Base-by-base conservation (phyloP, 345 rosid genomes). In the Eucalyptus microcorys region DNA sequence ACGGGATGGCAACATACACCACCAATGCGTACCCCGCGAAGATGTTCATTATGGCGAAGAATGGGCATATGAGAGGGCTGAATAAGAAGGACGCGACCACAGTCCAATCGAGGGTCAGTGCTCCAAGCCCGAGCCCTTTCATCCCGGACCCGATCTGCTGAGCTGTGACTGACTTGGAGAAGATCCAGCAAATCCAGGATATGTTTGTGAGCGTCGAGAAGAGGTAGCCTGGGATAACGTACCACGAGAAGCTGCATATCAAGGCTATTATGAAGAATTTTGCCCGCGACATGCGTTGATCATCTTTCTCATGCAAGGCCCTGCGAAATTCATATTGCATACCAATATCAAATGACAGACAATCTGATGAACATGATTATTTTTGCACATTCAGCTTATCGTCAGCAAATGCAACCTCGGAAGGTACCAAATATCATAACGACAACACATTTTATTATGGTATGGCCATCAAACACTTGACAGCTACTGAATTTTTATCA, bases 271-370 rank as follows among this genome's bases (percentile, higher is more conserved):
- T 17, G 47, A 89, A 89, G 90, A 89, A 89, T 64, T 86, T 89
- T 55, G 86, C 88, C 50, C 90, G 27, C 10, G 90, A 68, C 59
- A 86, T 53, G 86, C 83, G 34, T 27, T 21, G 45, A 53, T 71
- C 96, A 34, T 86, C 88, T 71, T 89, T 86, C 87, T 89, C 90
- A 21, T 89, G 90, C 79, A 89, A 87, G 45, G 90, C 88, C 88
- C 90, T 89, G 90, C 17, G 42, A 55, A 30, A 30, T 64, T 7
- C 71, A n/a, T 64, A 6, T 30, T n/a, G 16, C 32, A 59, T 12
- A n/a, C 37, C 71, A 5, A 64, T 64, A 14, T 64, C n/a, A n/a
- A 37, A 5, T 30, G 34, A 64, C 71, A 14, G 15, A 59, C 32
- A 30, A 64, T 13, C 71, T n/a, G 9, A 14, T 14, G 9, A 64